Conservation (phyloP, 78 protist species). For the Cavenderia fasciculata region DNA sequence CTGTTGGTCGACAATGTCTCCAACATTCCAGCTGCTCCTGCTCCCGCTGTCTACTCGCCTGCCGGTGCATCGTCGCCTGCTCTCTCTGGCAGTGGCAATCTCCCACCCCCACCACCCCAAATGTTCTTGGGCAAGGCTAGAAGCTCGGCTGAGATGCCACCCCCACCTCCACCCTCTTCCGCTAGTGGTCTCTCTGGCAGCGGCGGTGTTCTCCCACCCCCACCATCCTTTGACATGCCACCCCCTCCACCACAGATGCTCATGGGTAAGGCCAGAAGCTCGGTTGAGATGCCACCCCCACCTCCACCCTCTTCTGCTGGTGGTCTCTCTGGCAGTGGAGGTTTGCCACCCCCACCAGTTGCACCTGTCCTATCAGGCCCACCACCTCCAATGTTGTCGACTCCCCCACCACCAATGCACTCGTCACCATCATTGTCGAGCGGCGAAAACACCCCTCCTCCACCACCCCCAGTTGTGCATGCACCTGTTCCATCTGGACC, state of each 20-base stretch:
- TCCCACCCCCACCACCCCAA: constrained; percentile 3
- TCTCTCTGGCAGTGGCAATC: too few relatives aligned
- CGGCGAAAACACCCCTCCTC: not conserved
- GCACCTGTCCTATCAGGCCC: not conserved
- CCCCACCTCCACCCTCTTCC: not conserved
- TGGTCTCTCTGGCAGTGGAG: not conserved
- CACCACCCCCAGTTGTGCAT: not conserved
- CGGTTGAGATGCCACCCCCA: too few relatives aligned
- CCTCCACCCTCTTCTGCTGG: not conserved
- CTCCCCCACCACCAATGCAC: constrained; percentile 50
- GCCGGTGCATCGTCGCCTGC: constrained; percentile 19
- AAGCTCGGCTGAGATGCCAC: too few relatives aligned
- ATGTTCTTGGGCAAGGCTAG: too few relatives aligned
- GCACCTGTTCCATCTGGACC: constrained; percentile 3
- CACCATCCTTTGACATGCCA: not conserved
- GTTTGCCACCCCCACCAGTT: not conserved
- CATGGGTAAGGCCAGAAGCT: too few relatives aligned
- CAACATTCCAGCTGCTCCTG: not conserved
- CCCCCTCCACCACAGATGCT: too few relatives aligned
- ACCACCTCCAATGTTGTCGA: not conserved
- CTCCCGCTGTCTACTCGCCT: not conserved
- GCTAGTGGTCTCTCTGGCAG: too few relatives aligned
- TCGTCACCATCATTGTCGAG: not conserved
- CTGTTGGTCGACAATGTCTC: constrained; percentile 22
- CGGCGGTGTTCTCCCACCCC: not conserved